These are phyloP conservation scores for Leonotis leonurus DNA, from an alignment of 257 asterid genomes.

Conservation along the genomic window DNA sequence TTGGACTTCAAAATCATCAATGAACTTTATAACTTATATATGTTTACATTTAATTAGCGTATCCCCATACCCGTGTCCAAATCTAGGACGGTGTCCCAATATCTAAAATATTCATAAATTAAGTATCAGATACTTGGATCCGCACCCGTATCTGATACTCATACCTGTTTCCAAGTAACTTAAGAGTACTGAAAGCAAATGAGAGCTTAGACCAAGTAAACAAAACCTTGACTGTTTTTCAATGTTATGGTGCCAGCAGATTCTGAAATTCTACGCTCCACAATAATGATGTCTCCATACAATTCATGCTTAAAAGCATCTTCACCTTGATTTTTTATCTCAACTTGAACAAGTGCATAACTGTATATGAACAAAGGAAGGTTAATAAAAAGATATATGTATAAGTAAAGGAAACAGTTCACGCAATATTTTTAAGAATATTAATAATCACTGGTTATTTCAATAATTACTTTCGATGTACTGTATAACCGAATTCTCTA, in stretches of 20 bases:
- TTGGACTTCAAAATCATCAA: no score
- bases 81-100: no score
- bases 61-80: no score
- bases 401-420: neutral
- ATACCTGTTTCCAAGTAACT: conserved; percentile 12
- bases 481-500: neutral
- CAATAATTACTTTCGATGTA: neutral
- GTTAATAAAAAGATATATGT: neutral
- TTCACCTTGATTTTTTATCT: conserved; percentile 81
- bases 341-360: conserved; percentile 78
- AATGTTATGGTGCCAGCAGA: conserved; percentile 48
- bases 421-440: neutral
- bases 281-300: conserved; percentile 61
- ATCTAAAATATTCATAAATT: no score
- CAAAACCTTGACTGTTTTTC: conserved; percentile 70
- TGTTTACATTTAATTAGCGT: no score
- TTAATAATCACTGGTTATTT: no score
- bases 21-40: no score
- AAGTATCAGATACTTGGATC: no score
- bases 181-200: neutral
- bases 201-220: conserved; percentile 6
- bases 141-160: no score
- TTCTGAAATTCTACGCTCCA: conserved; percentile 77
- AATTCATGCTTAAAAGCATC: conserved; percentile 82
- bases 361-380: conserved; percentile 32